Evolutionary conservation across 225 moss, liverwort and hornwort species (phyloP).

Genomic region (Ulota crispa): DNA sequence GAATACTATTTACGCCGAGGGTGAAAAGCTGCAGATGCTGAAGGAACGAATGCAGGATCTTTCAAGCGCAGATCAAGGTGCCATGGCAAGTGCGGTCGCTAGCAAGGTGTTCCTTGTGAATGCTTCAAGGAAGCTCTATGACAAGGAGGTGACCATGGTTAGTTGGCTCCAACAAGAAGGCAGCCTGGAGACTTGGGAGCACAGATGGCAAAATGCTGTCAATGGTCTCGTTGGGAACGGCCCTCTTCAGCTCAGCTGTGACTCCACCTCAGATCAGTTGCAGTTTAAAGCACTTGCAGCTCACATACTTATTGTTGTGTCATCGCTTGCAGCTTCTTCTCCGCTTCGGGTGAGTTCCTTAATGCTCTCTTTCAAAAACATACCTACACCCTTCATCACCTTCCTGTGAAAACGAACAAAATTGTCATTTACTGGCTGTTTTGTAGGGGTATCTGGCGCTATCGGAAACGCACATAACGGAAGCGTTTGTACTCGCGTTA

Average conservation of each 20-base stretch:
- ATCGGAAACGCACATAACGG: conserved; percentile 12
- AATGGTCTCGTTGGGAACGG: conserved; percentile 21
- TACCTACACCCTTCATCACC: no score
- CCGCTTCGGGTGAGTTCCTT: conserved; percentile 40
- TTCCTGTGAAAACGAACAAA: neutral
- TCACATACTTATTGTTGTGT: conserved; percentile 49
- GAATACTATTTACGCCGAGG: conserved; percentile 18
- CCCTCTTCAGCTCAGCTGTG: conserved; percentile 26
- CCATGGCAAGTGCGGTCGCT: conserved; percentile 39
- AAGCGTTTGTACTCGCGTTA: conserved; percentile 32
- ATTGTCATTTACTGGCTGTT: neutral
- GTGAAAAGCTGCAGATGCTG: conserved; percentile 24
- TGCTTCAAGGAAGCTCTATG: conserved; percentile 31
- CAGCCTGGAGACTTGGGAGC: conserved; percentile 29
- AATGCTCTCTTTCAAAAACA: neutral
- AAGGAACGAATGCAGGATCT: conserved; percentile 19
- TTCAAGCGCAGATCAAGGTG: conserved; percentile 17
- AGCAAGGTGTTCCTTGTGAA: conserved; percentile 34
- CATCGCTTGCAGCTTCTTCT: conserved; percentile 30
- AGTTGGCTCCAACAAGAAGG: conserved; percentile 36
- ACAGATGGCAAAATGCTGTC: conserved; percentile 31
- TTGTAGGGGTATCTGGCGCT: conserved; percentile 38
- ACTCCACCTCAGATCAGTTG: conserved; percentile 30
- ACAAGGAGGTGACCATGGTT: conserved; percentile 7
- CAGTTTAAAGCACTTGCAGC: conserved; percentile 44